Evolutionary conservation across 2,329 filamentous ascomycete species (phyloP).

Genomic region (Diaporthe nobilis): DNA sequence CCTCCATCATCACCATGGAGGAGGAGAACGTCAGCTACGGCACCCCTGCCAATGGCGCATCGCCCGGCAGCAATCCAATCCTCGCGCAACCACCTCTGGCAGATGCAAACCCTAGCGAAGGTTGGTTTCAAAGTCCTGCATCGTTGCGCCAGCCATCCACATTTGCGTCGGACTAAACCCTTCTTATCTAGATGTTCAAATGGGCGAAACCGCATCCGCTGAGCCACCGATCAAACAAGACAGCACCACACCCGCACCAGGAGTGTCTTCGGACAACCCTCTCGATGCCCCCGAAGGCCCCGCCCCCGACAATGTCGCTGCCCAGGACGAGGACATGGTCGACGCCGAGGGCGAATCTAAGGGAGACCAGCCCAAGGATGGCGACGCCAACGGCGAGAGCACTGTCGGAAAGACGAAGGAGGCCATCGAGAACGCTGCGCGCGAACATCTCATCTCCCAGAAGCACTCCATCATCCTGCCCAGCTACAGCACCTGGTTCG

Average conservation of each 20-base stretch:
- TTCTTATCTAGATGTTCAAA: constrained; percentile 69
- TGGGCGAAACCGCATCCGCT: constrained; percentile 66
- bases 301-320: constrained; percentile 71
- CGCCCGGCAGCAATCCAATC: constrained; percentile 69
- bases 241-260: constrained; percentile 70
- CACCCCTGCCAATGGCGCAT: constrained; percentile 69
- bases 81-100: constrained; percentile 68
- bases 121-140: constrained; percentile 52
- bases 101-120: constrained; percentile 61
- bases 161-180: not conserved
- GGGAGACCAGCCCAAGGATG: constrained; percentile 58
- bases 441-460: constrained; percentile 92
- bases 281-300: constrained; percentile 78
- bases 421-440: constrained; percentile 85
- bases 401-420: constrained; percentile 77
- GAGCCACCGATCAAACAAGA: constrained; percentile 73
- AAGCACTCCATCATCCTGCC: constrained; percentile 96
- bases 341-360: constrained; percentile 64
- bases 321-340: constrained; percentile 86
- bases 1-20: constrained; percentile 65
- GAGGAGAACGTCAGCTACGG: constrained; percentile 69
- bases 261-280: constrained; percentile 71
- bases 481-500: constrained; percentile 99
- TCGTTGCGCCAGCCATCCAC: not conserved
- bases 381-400: constrained; percentile 64